Evolutionary conservation across 805 yeast species (phyloP).

Genomic region (Komagataella phaffii): DNA sequence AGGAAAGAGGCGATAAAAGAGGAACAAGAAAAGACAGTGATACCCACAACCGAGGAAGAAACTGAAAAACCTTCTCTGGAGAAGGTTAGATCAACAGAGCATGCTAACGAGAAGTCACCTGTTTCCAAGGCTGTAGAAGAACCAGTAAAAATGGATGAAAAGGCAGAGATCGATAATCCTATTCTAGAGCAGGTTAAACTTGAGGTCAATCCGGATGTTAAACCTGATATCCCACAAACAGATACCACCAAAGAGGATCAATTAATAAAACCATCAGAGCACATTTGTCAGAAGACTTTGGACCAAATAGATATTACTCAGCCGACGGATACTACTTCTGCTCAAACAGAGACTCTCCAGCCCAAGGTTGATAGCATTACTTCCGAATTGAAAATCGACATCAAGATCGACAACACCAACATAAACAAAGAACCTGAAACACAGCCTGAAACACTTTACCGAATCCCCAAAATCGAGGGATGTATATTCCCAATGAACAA

Average conservation of each 20-base stretch:
- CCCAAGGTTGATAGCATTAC: not conserved
- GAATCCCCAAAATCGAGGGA: not conserved
- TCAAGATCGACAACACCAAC: not conserved
- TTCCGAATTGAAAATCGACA: not conserved
- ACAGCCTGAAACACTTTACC: not conserved
- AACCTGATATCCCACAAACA: not conserved
- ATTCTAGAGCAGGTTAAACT: not conserved
- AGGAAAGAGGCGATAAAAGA: not conserved
- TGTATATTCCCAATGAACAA: constrained; percentile 29
- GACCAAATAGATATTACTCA: not conserved
- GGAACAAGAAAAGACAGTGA: not conserved
- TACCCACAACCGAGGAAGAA: not conserved
- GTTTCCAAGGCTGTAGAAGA: not conserved
- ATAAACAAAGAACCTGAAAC: constrained; percentile 17
- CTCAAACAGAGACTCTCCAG: not conserved
- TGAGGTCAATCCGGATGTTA: not conserved
- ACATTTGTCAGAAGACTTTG: not conserved
- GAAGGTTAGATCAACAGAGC: not conserved
- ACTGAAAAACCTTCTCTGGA: not conserved
- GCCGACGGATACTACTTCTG: not conserved
- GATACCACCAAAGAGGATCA: not conserved
- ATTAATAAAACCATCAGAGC: not conserved
- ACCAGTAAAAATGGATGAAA: not conserved
- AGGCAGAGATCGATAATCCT: not conserved
- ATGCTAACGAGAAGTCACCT: not conserved